Evolutionary conservation across 208 protist genomes (phyloP).

Genomic region (Phytomonas sp.): DNA sequence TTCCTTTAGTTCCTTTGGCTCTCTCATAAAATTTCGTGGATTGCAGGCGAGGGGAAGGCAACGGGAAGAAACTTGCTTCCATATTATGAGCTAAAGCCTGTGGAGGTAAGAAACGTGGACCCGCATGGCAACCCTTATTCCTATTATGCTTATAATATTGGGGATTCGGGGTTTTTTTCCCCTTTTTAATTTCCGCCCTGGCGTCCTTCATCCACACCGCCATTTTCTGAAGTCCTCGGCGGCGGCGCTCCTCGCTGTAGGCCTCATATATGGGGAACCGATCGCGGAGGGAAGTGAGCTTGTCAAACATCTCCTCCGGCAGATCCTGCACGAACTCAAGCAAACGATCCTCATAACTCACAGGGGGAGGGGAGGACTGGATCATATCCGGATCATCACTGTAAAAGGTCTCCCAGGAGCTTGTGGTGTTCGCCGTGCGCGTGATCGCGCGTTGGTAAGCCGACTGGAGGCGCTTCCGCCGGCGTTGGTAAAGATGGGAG

Average conservation of each 20-base stretch:
- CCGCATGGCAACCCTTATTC: too few species aligned
- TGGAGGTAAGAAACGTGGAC: too few species aligned
- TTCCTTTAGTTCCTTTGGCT: too few species aligned
- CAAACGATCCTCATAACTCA: slow-evolving; percentile 46
- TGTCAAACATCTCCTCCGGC: slow-evolving; percentile 50
- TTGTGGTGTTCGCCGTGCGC: slow-evolving; percentile 31
- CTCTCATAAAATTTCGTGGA: too few species aligned
- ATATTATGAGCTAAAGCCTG: too few species aligned
- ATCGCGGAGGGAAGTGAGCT: slow-evolving; percentile 44
- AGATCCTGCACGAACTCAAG: slow-evolving; percentile 53
- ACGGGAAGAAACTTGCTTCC: too few species aligned
- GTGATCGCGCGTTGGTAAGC: slow-evolving; percentile 25
- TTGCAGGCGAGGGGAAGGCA: too few species aligned
- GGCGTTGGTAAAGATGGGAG: slow-evolving; percentile 42
- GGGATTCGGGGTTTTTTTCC: too few species aligned
- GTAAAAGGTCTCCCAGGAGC: slow-evolving; percentile 51
- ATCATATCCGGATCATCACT: slow-evolving; percentile 27
- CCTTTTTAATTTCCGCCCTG: too few species aligned
- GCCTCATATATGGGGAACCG: slow-evolving; percentile 39
- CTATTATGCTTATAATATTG: too few species aligned
- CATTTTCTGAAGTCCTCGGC: slow-evolving; percentile 6
- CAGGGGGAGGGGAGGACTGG: neutral
- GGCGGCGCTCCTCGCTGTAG: slow-evolving; percentile 21
- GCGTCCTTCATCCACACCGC: neutral
- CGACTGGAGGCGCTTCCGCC: slow-evolving; percentile 20